phyloP scores from a whole-genome alignment of 371 early-diverging fungal genomes.

The Circinella umbellata region DNA sequence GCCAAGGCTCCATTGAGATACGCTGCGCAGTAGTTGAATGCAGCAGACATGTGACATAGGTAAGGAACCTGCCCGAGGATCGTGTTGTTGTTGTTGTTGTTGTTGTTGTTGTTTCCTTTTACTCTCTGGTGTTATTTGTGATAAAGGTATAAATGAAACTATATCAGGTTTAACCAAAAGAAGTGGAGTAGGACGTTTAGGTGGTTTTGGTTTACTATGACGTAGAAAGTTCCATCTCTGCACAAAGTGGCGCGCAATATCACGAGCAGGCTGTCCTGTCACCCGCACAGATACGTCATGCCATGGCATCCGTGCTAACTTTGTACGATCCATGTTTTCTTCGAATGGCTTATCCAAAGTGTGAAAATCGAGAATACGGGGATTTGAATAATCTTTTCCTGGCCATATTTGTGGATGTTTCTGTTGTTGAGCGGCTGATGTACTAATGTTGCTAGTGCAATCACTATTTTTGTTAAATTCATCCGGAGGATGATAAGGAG shows the following conservation, averaged over 20 bases:
- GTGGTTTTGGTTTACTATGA: conserved; percentile 67
- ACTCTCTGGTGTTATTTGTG: conserved; percentile 79
- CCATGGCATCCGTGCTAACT: conserved; percentile 93
- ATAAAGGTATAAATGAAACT: conserved; percentile 61
- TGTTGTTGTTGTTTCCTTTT: no score
- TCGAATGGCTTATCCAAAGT: conserved; percentile 72
- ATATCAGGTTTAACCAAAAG: neutral
- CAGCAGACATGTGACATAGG: conserved; percentile 62
- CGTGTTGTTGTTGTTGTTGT: no score
- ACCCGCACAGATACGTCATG: conserved; percentile 86
- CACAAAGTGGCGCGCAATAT: conserved; percentile 91
- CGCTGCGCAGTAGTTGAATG: conserved; percentile 73
- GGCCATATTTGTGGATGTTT: conserved; percentile 64
- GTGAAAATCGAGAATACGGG: conserved; percentile 89
- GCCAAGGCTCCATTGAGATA: conserved; percentile 72
- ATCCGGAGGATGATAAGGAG: conserved; percentile 17
- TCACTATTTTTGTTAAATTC: no score
- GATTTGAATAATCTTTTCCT: conserved; percentile 92
- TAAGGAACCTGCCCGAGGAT: conserved; percentile 66
- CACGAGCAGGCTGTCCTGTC: conserved; percentile 79
- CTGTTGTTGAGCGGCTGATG: conserved; percentile 10
- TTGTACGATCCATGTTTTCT: conserved; percentile 41
- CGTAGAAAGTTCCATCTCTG: conserved; percentile 93
- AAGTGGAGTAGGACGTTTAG: conserved; percentile 6
- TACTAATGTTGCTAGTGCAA: no score